phyloP scores from a whole-genome alignment of 2,329 filamentous ascomycete genomes.

The Monilinia fructicola region DNA sequence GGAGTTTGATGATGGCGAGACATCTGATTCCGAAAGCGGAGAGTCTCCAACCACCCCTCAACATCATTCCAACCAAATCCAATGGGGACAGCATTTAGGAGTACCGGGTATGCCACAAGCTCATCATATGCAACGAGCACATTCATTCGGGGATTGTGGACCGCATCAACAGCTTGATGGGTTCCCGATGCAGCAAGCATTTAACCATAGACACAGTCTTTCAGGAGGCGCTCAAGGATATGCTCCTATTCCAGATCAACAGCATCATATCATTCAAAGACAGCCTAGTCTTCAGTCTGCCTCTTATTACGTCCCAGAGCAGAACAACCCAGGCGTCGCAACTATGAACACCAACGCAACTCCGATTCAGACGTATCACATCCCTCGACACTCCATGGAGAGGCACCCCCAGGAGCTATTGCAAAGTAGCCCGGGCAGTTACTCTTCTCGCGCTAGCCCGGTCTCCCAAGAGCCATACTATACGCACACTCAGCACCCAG shows the following conservation, averaged over 20 bases:
- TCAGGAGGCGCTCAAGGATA: constrained; percentile 48
- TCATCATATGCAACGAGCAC: constrained; percentile 48
- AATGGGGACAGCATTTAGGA: constrained; percentile 51
- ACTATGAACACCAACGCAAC: constrained; percentile 58
- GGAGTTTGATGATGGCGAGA: constrained; percentile 45
- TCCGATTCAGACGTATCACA: constrained; percentile 50
- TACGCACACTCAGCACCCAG: constrained; percentile 49
- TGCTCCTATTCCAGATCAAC: constrained; percentile 47
- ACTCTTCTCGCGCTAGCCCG: constrained; percentile 57
- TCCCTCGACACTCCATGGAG: constrained; percentile 42
- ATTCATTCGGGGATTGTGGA: constrained; percentile 56
- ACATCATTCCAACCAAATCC: constrained; percentile 47
- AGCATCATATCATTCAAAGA: constrained; percentile 43
- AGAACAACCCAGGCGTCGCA: constrained; percentile 60
- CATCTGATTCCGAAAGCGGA: constrained; percentile 44
- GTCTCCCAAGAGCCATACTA: constrained; percentile 57
- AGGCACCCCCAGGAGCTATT: constrained; percentile 50
- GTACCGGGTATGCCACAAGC: constrained; percentile 39
- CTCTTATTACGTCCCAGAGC: constrained; percentile 56
- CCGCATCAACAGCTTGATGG: constrained; percentile 45
- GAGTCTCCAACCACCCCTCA: constrained; percentile 60
- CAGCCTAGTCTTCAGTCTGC: constrained; percentile 39
- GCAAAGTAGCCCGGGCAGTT: constrained; percentile 59
- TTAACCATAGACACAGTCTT: constrained; percentile 50
- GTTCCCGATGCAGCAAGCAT: constrained; percentile 41